phyloP scores from a whole-genome alignment of 768 basidiomycete genomes.

The Glaciozyma martinii region DNA sequence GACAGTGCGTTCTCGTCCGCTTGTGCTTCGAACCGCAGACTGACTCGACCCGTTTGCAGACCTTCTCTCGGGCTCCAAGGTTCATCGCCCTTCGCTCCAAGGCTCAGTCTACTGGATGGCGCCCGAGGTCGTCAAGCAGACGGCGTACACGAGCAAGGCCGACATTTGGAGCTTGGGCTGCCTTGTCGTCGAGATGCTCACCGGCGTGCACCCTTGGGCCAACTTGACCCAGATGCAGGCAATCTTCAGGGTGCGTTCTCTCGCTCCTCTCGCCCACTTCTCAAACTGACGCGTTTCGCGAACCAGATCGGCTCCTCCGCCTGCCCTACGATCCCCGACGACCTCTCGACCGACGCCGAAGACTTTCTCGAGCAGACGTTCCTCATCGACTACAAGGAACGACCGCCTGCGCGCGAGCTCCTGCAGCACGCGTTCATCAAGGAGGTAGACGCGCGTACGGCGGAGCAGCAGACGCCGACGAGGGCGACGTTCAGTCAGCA shows the following conservation, averaged over 20 bases:
- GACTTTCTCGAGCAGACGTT: constrained; percentile 75
- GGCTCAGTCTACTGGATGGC: constrained; percentile 99
- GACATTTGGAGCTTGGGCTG: constrained; percentile 96
- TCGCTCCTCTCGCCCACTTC: neutral
- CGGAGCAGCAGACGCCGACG: constrained; percentile 29
- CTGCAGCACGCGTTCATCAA: constrained; percentile 40
- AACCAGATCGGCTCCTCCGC: constrained; percentile 73
- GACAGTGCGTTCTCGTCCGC: constrained; percentile 59
- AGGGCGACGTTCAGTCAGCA: constrained; percentile 27
- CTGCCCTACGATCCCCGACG: constrained; percentile 76
- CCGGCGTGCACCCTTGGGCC: constrained; percentile 89
- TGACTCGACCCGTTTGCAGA: constrained; percentile 30
- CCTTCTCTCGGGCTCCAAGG: constrained; percentile 49
- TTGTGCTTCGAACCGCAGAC: neutral
- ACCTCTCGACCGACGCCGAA: constrained; percentile 80
- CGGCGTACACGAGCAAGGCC: constrained; percentile 89
- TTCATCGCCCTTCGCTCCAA: constrained; percentile 84
- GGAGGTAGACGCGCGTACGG: neutral
- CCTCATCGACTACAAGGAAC: constrained; percentile 41
- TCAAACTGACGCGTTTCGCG: neutral
- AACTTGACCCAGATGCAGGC: constrained; percentile 98
- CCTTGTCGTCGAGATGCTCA: constrained; percentile 98
- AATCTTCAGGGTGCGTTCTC: constrained; percentile 70
- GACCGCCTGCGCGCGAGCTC: constrained; percentile 40
- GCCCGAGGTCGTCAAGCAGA: constrained; percentile 95